Conservation (phyloP, 2,329 filamentous ascomycete species). For the Didymella keratinophila region DNA sequence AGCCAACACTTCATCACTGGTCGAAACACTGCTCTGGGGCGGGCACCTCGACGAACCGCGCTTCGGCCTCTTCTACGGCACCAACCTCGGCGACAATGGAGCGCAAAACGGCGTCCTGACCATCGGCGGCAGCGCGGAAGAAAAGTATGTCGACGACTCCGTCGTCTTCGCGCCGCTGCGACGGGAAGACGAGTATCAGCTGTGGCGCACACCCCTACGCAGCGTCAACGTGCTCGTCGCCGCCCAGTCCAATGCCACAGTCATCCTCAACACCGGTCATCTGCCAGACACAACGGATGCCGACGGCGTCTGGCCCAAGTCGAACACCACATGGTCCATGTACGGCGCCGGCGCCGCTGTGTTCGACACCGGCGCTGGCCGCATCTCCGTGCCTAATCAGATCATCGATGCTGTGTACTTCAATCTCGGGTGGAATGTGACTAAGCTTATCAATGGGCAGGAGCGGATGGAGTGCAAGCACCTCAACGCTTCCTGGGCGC, state of each 20-base stretch:
- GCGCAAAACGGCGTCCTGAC: slow-evolving; percentile 28
- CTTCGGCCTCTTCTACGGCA: slow-evolving; percentile 30
- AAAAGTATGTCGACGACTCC: slow-evolving; percentile 68
- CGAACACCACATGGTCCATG: slow-evolving; percentile 20
- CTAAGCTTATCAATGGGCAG: slow-evolving; percentile 19
- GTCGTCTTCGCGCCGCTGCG: slow-evolving; percentile 54
- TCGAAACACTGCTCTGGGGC: slow-evolving; percentile 30
- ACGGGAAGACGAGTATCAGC: slow-evolving; percentile 22
- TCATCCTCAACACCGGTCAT: slow-evolving; percentile 13
- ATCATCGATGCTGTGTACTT: slow-evolving; percentile 26
- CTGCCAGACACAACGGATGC: slow-evolving; percentile 11
- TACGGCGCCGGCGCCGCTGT: slow-evolving; percentile 15
- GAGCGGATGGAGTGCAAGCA: slow-evolving; percentile 28
- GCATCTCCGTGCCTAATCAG: slow-evolving; percentile 21
- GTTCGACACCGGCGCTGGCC: slow-evolving; percentile 32
- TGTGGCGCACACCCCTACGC: slow-evolving; percentile 28
- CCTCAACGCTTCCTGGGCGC: slow-evolving; percentile 29
- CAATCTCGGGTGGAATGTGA: slow-evolving; percentile 31
- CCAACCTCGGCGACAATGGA: slow-evolving; percentile 15
- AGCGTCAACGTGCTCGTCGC: slow-evolving; percentile 24
- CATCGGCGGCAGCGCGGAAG: slow-evolving; percentile 53
- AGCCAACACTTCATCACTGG: slow-evolving; percentile 20
- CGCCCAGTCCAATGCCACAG: slow-evolving; percentile 12
- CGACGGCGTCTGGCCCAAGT: slow-evolving; percentile 7
- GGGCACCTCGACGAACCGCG: slow-evolving; percentile 24